A percentile compares a stretch with the other conserved stretches of the same genome.
Conservation (phyloP, 2,329 filamentous ascomycete species). For the Akanthomyces dipterigenus region DNA sequence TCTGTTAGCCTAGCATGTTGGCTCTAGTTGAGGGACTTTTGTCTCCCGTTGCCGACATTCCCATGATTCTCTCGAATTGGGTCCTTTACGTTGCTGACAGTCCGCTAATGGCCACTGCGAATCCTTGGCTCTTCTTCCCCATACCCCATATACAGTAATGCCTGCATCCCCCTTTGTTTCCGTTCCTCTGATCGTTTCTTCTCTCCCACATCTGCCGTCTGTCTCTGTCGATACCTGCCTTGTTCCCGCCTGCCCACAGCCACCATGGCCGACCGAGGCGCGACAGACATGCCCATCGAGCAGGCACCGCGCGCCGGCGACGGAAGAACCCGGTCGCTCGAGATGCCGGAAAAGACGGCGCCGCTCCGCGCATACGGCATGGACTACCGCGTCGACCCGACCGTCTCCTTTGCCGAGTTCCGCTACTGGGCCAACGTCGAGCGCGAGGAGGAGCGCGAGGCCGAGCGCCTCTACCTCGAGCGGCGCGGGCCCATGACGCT, state of each 20-base stretch:
- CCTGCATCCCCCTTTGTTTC: neutral
- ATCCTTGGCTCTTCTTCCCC: neutral
- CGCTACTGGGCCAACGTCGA: constrained; percentile 18
- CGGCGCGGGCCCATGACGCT: constrained; percentile 13
- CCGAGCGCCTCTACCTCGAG: constrained; percentile 14
- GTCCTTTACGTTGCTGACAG: neutral
- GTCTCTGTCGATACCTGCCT: neutral
- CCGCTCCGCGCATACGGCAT: constrained; percentile 1
- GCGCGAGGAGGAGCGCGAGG: constrained; percentile 16
- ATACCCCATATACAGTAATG: neutral
- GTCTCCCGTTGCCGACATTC: neutral
- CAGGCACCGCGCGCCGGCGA: neutral
- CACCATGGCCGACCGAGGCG: neutral
- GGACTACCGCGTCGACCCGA: constrained; percentile 9
- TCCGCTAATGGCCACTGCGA: neutral
- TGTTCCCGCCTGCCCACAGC: neutral
- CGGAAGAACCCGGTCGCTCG: neutral
- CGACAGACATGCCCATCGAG: neutral
- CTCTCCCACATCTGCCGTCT: too few species aligned
- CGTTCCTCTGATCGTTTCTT: neutral
- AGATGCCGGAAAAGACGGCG: neutral
- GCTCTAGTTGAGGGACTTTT: neutral
- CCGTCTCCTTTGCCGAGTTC: constrained; percentile 17
- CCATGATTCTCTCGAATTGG: neutral
- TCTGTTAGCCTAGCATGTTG: neutral